Conservation (phyloP, 805 yeast species). For the Zygosaccharomyces bisporus region DNA sequence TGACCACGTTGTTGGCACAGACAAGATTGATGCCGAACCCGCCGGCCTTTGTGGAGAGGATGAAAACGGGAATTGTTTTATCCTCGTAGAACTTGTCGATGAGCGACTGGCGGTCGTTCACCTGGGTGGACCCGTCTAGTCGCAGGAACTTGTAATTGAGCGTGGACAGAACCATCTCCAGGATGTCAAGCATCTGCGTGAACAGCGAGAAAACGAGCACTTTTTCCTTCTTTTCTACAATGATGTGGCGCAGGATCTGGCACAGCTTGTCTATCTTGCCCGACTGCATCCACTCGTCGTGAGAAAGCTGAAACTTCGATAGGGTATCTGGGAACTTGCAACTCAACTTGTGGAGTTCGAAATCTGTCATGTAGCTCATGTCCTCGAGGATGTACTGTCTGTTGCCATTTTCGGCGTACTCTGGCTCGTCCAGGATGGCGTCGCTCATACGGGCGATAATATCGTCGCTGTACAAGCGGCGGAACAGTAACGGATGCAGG, state of each 20-base stretch:
- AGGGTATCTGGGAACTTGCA: constrained; percentile 66
- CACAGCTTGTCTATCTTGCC: constrained; percentile 68
- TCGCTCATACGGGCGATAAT: constrained; percentile 63
- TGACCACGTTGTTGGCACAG: constrained; percentile 88
- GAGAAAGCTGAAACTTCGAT: constrained; percentile 48
- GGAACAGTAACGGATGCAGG: constrained; percentile 82
- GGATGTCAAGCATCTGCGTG: constrained; percentile 85
- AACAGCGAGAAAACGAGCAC: constrained; percentile 84
- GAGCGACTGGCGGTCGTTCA: constrained; percentile 85
- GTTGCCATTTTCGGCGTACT: constrained; percentile 70
- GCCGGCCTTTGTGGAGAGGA: constrained; percentile 94
- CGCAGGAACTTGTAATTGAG: constrained; percentile 70
- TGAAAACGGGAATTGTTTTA: constrained; percentile 73
- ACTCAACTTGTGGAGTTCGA: constrained; percentile 76
- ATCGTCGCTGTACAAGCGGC: constrained; percentile 57
- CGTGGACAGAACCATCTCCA: constrained; percentile 68
- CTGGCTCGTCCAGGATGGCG: constrained; percentile 75
- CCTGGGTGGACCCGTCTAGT: constrained; percentile 91
- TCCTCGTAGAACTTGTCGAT: constrained; percentile 88
- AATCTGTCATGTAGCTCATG: constrained; percentile 92
- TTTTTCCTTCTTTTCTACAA: constrained; percentile 52
- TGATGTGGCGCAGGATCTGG: constrained; percentile 53
- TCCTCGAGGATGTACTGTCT: constrained; percentile 78
- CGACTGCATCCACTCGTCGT: constrained; percentile 55
- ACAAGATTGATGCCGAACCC: constrained; percentile 97